These are phyloP conservation scores for Globisporangium heterothallicum DNA, from an alignment of 352 stramenopile genomes.

Conservation along the genomic window DNA sequence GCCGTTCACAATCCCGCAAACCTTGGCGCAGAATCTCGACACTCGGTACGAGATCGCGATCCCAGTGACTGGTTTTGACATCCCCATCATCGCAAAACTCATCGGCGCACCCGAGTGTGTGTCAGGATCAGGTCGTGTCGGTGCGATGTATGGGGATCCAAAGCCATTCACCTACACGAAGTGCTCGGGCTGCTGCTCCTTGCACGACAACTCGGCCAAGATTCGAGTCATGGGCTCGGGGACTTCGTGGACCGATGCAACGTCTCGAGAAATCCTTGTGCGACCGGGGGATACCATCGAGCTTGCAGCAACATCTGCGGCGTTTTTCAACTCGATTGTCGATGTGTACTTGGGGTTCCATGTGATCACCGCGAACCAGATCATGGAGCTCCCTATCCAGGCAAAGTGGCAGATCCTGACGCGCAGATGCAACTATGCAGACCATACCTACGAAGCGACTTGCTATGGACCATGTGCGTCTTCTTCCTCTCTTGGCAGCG, in stretches of 20 bases:
- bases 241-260: constrained; percentile 27
- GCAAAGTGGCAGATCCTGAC: constrained; percentile 62
- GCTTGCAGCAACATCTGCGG: constrained; percentile 34
- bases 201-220: constrained; percentile 44
- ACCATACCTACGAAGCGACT: constrained; percentile 38
- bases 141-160: constrained; percentile 41
- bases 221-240: constrained; percentile 35
- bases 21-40: constrained; percentile 24
- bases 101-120: constrained; percentile 54
- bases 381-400: constrained; percentile 44
- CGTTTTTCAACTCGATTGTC: constrained; percentile 51
- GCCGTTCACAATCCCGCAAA: constrained; percentile 16
- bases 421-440: constrained; percentile 42
- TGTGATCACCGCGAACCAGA: constrained; percentile 61
- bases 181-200: constrained; percentile 64
- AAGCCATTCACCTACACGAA: constrained; percentile 43
- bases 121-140: constrained; percentile 45
- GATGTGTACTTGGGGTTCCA: constrained; percentile 75
- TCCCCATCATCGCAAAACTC: constrained; percentile 61
- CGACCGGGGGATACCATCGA: constrained; percentile 43
- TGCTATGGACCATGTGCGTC: constrained; percentile 42
- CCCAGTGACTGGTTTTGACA: constrained; percentile 41
- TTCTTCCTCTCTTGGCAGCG: neutral
- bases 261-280: constrained; percentile 32
- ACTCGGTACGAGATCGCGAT: constrained; percentile 35